phyloP scores from a whole-genome alignment of 371 early-diverging fungal species.

The Zancudomyces culisetae region DNA sequence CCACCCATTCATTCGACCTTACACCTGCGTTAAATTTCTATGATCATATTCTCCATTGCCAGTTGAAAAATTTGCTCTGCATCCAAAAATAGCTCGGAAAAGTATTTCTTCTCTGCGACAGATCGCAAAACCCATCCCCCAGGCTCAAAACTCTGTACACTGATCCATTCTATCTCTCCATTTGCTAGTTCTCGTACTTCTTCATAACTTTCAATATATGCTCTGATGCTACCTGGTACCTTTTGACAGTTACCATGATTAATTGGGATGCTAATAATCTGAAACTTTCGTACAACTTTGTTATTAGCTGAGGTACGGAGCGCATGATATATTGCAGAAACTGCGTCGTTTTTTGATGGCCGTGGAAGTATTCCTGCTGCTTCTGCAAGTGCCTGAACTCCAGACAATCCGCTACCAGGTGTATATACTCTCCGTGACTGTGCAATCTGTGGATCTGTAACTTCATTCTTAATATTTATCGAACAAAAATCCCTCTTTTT shows the following conservation, averaged over 20 bases:
- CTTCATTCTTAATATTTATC: background rate
- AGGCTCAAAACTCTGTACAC: conserved; percentile 16
- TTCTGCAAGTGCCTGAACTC: background rate
- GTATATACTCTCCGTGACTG: background rate
- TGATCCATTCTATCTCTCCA: conserved; percentile 17
- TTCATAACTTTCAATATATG: conserved; percentile 19
- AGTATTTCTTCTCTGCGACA: conserved; percentile 10
- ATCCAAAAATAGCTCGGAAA: background rate
- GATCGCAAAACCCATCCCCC: conserved; percentile 18
- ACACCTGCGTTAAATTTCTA: background rate
- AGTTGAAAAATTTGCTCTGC: background rate
- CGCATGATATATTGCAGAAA: background rate
- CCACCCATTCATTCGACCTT: background rate
- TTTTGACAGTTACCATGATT: conserved; percentile 8
- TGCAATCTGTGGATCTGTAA: background rate
- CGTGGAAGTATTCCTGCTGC: background rate
- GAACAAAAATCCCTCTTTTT: conserved; percentile 3
- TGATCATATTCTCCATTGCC: background rate
- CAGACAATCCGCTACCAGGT: background rate
- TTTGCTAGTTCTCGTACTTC: conserved; percentile 16
- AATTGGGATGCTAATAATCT: conserved; percentile 13
- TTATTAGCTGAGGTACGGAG: background rate
- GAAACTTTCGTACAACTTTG: conserved; percentile 8
- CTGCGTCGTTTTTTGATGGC: background rate
- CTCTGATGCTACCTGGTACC: conserved; percentile 14